Conservation (phyloP, 2,329 filamentous ascomycete genomes). For the Cadophora gregata region DNA sequence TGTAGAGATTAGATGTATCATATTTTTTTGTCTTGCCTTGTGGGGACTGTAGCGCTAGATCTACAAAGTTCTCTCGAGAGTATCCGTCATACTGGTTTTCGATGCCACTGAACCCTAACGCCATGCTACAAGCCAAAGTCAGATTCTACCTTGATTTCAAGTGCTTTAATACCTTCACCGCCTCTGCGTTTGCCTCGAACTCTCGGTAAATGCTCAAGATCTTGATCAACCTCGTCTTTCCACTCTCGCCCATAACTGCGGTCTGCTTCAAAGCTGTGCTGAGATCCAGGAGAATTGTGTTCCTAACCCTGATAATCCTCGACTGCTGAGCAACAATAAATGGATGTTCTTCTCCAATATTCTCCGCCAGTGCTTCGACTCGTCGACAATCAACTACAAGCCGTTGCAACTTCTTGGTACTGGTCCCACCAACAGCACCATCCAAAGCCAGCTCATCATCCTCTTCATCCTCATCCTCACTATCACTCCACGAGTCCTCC, state of each 20-base stretch:
- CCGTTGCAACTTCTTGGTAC: conserved; percentile 51
- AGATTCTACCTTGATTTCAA: conserved; percentile 35
- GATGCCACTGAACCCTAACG: conserved; percentile 50
- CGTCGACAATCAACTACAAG: conserved; percentile 64
- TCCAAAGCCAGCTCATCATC: conserved; percentile 39
- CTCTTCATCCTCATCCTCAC: conserved; percentile 49
- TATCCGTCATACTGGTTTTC: neutral
- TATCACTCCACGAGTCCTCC: conserved; percentile 45
- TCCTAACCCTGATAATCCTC: conserved; percentile 62
- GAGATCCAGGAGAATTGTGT: conserved; percentile 69
- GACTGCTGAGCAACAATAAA: conserved; percentile 64
- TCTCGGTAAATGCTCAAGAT: conserved; percentile 65
- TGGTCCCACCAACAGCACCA: conserved; percentile 43
- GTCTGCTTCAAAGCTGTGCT: conserved; percentile 66
- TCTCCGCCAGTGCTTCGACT: conserved; percentile 56
- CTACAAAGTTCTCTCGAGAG: neutral
- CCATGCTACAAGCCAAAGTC: conserved; percentile 47
- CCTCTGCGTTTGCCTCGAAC: conserved; percentile 64
- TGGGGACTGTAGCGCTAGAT: conserved; percentile 26
- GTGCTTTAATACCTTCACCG: conserved; percentile 55
- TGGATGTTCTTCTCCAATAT: conserved; percentile 63
- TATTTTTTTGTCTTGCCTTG: conserved; percentile 42
- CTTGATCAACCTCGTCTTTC: conserved; percentile 54
- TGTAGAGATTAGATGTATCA: conserved; percentile 49
- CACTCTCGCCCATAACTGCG: conserved; percentile 48